Base-by-base conservation (phyloP, 768 basidiomycete species). In the Phaeotremella skinneri region DNA sequence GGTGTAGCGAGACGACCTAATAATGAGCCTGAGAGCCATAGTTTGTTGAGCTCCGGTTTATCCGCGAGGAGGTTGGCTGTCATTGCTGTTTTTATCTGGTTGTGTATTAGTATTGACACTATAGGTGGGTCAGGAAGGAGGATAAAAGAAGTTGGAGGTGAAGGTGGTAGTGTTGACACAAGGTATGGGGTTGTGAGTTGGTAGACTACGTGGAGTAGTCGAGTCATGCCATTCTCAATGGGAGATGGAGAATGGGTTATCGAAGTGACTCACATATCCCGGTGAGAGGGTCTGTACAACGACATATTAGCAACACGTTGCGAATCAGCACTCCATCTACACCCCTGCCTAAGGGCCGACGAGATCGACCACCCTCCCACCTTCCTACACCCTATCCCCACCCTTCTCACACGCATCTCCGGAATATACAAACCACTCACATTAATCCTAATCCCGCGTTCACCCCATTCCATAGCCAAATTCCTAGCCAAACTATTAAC, bases 401-500 rank as follows among this genome's bases (percentile, higher is more conserved):
- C 4, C 21, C 30, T 48, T 14, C 31, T 41, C 48, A 31, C 32
- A 16, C 14, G 21, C 11, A 3, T 25, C 25, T 16, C 2, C 43
- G 31, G 29, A 13, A 31, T 31, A 29, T 21, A 37, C 7, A 45
- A 21, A 31, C 42, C 45, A 68, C 72, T 68, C 47, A 72, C 72
- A 62, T 77, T 78, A 56, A 73, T 66, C 25, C 78, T 48, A 21
- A 77, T 74, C 4, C 70, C 69, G 1, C 61, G 61, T 42, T 63
- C 61, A 4, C 75, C 73, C 72, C 77, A 76, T 57, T 79, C 78
- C 31, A 67, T 68, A 0, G 77, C 78, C 49, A 77, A 67, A 25
- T 63, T 72, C 47, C 67, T 64, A 26, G 71, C 75, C 59, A 79
- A 61, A 54, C 78, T 76, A 6, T 62, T 63, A 21, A 77, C 69